Evolutionary conservation across 176 grass and related monocot genomes (phyloP).

Genomic region (Metroxylon sagu): DNA sequence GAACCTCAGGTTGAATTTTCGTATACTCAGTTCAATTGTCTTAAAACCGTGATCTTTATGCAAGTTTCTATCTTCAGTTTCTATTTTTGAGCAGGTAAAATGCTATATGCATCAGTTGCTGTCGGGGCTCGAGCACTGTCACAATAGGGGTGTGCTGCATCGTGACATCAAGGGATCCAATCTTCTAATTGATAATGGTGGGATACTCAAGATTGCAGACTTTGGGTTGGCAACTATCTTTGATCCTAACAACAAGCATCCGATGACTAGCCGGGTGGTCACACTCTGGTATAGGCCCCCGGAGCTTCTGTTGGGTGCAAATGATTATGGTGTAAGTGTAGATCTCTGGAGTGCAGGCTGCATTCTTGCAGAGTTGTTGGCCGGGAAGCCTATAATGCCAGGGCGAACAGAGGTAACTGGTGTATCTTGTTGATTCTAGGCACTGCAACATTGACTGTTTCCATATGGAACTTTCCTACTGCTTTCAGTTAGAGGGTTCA

Average conservation of each 20-base stretch:
- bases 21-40: not conserved
- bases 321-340: constrained; percentile 7
- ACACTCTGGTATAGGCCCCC: constrained; percentile 20
- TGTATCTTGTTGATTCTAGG: not conserved
- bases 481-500: not conserved
- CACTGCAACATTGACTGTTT: not conserved
- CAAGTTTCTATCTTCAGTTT: not conserved
- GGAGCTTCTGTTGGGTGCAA: constrained; percentile 17
- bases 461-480: not conserved
- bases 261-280: constrained; percentile 17
- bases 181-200: constrained; percentile 14
- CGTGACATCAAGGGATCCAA: constrained; percentile 21
- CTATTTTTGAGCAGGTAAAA: constrained; percentile 4
- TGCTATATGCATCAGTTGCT: constrained; percentile 16
- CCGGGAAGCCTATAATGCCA: constrained; percentile 12
- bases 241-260: constrained; percentile 17
- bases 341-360: constrained; percentile 19
- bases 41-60: not conserved
- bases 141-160: constrained; percentile 14
- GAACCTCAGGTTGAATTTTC: constrained; percentile 14
- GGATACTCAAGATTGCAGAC: constrained; percentile 16
- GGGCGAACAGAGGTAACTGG: constrained; percentile 16
- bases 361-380: constrained; percentile 14
- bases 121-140: constrained; percentile 18
- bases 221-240: constrained; percentile 19